Conservation (phyloP, 805 yeast species). For the Jamesozyma lodderae region DNA sequence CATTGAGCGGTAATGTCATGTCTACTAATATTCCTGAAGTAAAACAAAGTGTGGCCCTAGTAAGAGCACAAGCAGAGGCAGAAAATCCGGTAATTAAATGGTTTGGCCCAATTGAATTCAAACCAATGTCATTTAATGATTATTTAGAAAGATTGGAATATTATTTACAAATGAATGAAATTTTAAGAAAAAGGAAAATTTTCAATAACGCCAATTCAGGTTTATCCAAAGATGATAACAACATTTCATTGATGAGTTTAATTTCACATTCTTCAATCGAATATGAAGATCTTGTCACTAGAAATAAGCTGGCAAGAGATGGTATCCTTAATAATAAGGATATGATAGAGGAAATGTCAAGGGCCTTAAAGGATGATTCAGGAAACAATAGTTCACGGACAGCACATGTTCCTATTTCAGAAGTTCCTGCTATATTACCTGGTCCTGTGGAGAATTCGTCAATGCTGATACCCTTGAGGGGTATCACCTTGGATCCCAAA, state of each 20-base stretch:
- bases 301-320: conserved; percentile 14
- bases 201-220: neutral
- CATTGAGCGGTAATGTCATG: conserved; percentile 22
- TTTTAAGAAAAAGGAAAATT: conserved; percentile 16
- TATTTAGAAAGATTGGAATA: conserved; percentile 29
- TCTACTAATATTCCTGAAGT: conserved; percentile 27
- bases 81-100: conserved; percentile 42
- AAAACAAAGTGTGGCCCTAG: conserved; percentile 31
- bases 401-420: neutral
- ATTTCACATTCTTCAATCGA: conserved; percentile 13
- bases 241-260: conserved; percentile 6
- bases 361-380: too few species aligned
- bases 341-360: neutral
- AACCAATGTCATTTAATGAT: conserved; percentile 41
- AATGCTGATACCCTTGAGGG: conserved; percentile 9
- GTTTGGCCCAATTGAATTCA: conserved; percentile 57
- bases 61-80: conserved; percentile 40
- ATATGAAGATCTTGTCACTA: conserved; percentile 7
- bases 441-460: neutral
- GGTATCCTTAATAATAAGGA: conserved; percentile 4
- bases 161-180: conserved; percentile 23
- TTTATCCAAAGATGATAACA: neutral
- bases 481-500: conserved; percentile 15
- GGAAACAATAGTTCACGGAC: neutral
- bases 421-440: neutral